Evolutionary conservation across 2,329 filamentous ascomycete species (phyloP), one percentile per base, ranked within the genome.

Genomic region (Stagonosporopsis tanaceti): DNA sequence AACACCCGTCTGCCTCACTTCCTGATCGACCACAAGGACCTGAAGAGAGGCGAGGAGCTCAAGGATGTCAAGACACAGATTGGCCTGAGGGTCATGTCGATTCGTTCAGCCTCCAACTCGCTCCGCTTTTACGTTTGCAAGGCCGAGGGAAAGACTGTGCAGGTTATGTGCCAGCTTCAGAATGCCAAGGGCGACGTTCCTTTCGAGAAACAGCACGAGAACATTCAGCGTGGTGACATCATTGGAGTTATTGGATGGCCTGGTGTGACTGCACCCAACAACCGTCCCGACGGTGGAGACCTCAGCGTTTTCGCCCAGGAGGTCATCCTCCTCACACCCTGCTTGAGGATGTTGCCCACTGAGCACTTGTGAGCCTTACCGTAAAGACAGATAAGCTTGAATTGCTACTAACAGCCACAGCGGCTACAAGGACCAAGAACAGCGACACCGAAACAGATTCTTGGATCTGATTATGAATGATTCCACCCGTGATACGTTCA

Each of bases 381-480:
- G 9, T 4, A 45, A 34, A 1, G 9, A 12, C 15, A 20, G 20
- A 7, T 24, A 12, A n/a, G 9, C 22, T 4, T 15, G 17, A 24
- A 24, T 24, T 4, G 15, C 42, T 28, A 45, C 27, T 32, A 14
- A 32, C 42, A 7, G 11, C 3, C 4, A 14, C 14, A 45, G 42
- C 76, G 94, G 94, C 61, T 93, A 98, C 83, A 94, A 96, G 84
- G 93, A 98, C 76, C 87, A 93, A 74, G 95, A 99, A 79, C 90
- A 93, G 78, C 88, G 95, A 60, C 93, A 92, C 85, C 90, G 96
- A 69, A 91, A 97, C 81, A 87, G 94, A 59, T 96, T 97, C 77
- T 87, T 99, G 50, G 95, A 99, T 78, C 83, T 99, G 68, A 95
- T 99, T 79, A 96, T 98, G 89, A 97, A 99, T 80, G 91, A 96